These are phyloP conservation scores for Trichoderma pleuroti DNA, from an alignment of 2,329 filamentous ascomycete species.

Conservation along the genomic window DNA sequence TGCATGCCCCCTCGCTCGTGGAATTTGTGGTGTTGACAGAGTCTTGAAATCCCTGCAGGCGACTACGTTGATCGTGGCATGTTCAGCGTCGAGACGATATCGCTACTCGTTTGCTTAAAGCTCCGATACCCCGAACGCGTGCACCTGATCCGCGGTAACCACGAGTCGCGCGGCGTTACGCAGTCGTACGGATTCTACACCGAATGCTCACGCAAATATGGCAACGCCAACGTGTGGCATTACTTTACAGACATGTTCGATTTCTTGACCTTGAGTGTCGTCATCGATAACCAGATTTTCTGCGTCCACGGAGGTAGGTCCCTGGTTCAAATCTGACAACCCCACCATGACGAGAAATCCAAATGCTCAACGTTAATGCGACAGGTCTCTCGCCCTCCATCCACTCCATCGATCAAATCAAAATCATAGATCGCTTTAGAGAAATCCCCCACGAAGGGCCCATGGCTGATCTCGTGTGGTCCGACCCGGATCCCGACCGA, in stretches of 20 bases:
- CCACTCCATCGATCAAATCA: constrained; percentile 98
- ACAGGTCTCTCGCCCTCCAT: constrained; percentile 80
- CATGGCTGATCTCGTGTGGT: constrained; percentile 99
- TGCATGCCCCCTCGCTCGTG: not conserved
- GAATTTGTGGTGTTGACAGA: not conserved
- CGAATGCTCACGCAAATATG: constrained; percentile 96
- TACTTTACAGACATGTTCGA: constrained; percentile 99
- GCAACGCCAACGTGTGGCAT: constrained; percentile 98
- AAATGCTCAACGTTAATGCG: not conserved
- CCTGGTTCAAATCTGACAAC: not conserved
- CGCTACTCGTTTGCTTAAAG: constrained; percentile 93
- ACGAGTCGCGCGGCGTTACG: constrained; percentile 95
- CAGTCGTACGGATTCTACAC: constrained; percentile 99
- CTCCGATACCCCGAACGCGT: constrained; percentile 94
- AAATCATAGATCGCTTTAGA: constrained; percentile 97
- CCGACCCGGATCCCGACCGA: constrained; percentile 92
- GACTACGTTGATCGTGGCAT: constrained; percentile 98
- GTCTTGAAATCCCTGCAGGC: constrained; percentile 47
- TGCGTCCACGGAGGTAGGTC: constrained; percentile 83
- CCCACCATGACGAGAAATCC: not conserved
- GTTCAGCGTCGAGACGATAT: constrained; percentile 98
- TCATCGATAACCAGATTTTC: constrained; percentile 98
- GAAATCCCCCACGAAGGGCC: constrained; percentile 98
- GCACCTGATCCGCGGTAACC: constrained; percentile 94
- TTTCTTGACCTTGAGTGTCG: constrained; percentile 91